phyloP scores from a whole-genome alignment of 495 filamentous ascomycete genomes.

The Xylaria intraflava region DNA sequence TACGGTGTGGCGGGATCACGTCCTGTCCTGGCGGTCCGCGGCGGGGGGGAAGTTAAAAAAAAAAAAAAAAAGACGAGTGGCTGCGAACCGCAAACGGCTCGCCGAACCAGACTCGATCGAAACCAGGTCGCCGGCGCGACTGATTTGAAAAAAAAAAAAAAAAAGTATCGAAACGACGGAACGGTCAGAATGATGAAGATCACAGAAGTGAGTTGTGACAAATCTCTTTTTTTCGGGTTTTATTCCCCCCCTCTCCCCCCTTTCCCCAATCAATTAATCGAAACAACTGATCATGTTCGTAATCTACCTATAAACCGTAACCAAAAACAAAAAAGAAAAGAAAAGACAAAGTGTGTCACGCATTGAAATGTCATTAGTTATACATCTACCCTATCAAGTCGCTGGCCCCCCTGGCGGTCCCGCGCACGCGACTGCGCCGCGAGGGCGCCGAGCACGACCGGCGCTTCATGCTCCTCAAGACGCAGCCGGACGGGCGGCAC shows the following conservation, averaged over 20 bases:
- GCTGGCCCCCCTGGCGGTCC: slow-evolving; percentile 57
- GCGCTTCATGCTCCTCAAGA: slow-evolving; percentile 62
- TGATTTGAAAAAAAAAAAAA: background rate
- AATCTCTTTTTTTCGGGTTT: background rate
- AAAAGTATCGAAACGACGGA: slow-evolving; percentile 6
- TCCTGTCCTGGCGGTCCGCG: too few relatives aligned
- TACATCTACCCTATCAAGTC: slow-evolving; percentile 90
- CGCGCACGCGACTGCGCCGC: slow-evolving; percentile 49
- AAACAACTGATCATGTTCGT: background rate
- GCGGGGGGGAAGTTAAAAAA: too few relatives aligned
- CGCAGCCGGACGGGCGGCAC: slow-evolving; percentile 16
- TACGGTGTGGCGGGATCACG: too few relatives aligned
- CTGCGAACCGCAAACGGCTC: slow-evolving; percentile 27
- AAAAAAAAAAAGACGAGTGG: slow-evolving; percentile 1
- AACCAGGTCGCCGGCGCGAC: background rate
- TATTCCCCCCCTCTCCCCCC: slow-evolving; percentile 4
- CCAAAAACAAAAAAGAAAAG: too few relatives aligned
- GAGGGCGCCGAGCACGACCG: slow-evolving; percentile 72
- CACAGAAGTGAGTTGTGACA: slow-evolving; percentile 17
- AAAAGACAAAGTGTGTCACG: background rate
- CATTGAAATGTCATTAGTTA: slow-evolving; percentile 46
- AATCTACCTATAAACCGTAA: too few relatives aligned
- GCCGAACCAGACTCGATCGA: slow-evolving; percentile 6
- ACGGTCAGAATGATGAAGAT: slow-evolving; percentile 12
- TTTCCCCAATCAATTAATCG: background rate